Conservation (phyloP, 306 rosid species). For the Arachis stenosperma region DNA sequence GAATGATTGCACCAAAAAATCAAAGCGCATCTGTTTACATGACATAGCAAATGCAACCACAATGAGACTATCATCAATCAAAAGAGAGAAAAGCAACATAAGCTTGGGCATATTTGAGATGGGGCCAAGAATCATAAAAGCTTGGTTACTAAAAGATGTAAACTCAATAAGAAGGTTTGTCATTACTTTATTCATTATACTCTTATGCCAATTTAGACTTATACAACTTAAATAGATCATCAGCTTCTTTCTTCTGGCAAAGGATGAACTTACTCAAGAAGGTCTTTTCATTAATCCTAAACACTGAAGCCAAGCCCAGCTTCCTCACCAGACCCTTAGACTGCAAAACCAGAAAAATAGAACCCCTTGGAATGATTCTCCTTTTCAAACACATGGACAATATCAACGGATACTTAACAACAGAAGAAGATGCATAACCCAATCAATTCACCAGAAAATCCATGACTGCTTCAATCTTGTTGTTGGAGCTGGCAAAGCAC, state of each 20-base stretch:
- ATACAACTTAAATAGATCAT: conserved; percentile 41
- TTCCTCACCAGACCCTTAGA: conserved; percentile 23
- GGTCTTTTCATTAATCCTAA: neutral
- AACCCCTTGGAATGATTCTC: conserved; percentile 43
- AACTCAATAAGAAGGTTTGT: too few species aligned
- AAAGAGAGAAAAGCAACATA: too few species aligned
- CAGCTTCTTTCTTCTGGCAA: conserved; percentile 35
- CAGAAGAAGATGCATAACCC: neutral
- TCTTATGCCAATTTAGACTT: conserved; percentile 14
- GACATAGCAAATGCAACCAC: too few species aligned
- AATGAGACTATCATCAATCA: too few species aligned
- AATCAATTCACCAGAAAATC: neutral
- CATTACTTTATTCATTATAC: neutral
- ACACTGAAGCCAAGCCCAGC: neutral
- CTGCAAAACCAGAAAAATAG: conserved; percentile 37
- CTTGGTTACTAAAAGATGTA: neutral
- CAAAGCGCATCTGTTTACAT: too few species aligned
- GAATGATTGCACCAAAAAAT: too few species aligned
- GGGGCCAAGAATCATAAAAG: neutral
- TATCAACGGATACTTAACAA: neutral
- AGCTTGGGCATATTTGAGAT: too few species aligned
- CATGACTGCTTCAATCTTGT: neutral
- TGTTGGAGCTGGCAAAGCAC: neutral
- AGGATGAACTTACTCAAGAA: conserved; percentile 38
- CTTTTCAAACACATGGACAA: conserved; percentile 8